Evolutionary conservation across 2,329 filamentous ascomycete species (phyloP).

Genomic region (Calonectria pseudoreteaudii): DNA sequence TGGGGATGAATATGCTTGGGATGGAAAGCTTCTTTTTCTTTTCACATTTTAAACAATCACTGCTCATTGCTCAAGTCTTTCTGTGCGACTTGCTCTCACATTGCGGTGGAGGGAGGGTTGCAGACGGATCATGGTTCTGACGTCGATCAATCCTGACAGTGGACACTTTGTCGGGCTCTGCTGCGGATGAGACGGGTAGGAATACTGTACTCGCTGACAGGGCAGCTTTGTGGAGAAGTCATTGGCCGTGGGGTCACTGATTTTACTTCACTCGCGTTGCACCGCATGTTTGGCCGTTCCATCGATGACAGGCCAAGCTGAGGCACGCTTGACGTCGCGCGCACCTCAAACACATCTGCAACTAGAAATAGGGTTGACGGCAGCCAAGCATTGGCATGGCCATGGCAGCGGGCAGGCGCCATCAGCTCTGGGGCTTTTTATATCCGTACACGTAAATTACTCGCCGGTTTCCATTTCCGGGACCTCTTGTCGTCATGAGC

Average conservation of each 20-base stretch:
- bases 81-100: neutral
- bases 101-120: neutral
- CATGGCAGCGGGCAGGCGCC: neutral
- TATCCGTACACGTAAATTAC: neutral
- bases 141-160: neutral
- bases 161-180: neutral
- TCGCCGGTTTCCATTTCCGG: neutral
- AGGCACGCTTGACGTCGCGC: neutral
- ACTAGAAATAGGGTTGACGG: neutral
- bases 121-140: neutral
- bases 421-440: neutral
- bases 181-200: neutral
- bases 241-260: neutral
- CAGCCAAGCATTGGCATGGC: neutral
- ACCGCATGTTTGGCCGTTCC: neutral
- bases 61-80: neutral
- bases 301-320: neutral
- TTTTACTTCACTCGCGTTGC: neutral
- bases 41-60: neutral
- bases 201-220: neutral
- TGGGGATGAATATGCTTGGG: neutral
- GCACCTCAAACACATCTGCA: neutral
- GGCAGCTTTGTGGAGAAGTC: neutral
- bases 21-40: neutral
- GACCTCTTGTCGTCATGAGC: neutral